phyloP scores from a whole-genome alignment of 306 rosid species.

The barrel medic (Medicago truncatula) region DNA sequence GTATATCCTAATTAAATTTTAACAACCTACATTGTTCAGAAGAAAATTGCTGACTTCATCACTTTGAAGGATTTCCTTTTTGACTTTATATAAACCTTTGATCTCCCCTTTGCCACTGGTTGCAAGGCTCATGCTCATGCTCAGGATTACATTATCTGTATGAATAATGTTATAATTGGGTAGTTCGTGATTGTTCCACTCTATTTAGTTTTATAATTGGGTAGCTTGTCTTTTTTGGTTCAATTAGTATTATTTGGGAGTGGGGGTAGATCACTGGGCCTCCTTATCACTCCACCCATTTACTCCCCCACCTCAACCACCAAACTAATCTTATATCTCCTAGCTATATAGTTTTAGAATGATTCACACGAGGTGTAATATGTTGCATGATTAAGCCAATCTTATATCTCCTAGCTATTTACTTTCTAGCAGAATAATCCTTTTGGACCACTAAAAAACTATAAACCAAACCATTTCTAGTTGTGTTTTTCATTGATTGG shows the following conservation, averaged over 20 bases:
- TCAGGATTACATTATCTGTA: background rate
- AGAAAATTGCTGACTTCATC: constrained; percentile 30
- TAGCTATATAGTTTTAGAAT: background rate
- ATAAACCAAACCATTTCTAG: background rate
- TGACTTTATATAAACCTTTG: constrained; percentile 10
- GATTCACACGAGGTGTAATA: constrained; percentile 23
- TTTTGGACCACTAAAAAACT: constrained; percentile 4
- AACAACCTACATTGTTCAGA: constrained; percentile 24
- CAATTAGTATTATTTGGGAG: background rate
- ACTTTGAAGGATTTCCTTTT: constrained; percentile 21
- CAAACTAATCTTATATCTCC: background rate
- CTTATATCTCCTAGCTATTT: too few species aligned
- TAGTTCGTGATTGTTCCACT: constrained; percentile 16
- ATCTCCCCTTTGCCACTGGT: background rate
- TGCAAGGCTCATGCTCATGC: background rate
- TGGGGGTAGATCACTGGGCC: background rate
- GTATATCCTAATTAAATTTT: constrained; percentile 51
- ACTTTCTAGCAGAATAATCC: too few species aligned
- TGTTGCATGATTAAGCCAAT: constrained; percentile 18
- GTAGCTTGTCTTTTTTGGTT: background rate
- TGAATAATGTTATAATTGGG: constrained; percentile 20
- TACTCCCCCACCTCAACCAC: background rate
- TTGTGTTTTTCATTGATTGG: constrained; percentile 22
- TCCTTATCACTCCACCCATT: background rate
- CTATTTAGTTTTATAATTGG: background rate